Base-by-base conservation (phyloP, 768 basidiomycete genomes). In the Naganishia vaughanmartiniae region DNA sequence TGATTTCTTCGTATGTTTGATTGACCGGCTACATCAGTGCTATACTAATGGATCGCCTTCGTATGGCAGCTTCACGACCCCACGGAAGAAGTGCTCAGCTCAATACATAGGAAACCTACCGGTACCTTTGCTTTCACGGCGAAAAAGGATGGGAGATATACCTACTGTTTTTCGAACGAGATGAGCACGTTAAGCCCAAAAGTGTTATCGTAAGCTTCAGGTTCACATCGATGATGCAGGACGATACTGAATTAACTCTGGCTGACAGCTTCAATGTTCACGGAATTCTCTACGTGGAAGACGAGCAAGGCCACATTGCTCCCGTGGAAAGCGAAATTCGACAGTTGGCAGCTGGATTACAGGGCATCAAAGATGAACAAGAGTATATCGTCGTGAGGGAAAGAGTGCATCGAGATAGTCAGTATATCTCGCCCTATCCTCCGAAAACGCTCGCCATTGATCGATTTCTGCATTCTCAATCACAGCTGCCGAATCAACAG, bases 81-180 rank as follows among this genome's bases (percentile, higher is more conserved):
- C 36, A 84, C 86, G 36, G 86, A 84, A 56, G 80, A 81, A 54
- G 83, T 88, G 12, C 83, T 97, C 42, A 87, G 86, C 73, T 91
- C 92, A 79, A 90, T 93, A 74, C 84, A 90, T 58, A 89, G 89
- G 79, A 87, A 93, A 79, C 89, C 92, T 54, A 96, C 94, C 6
- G 96, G 96, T 0, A 90, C 91, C 11, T 84, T 89, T 63, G 88
- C 92, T 34, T 88, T 95, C 74, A 95, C 92, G 14, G 93, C 93
- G 26, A 87, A 89, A 71, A 86, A 84, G 76, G 90, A 96, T 74
- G 96, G 96, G 0, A 84, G 92, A 58, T 88, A 93, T 78, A 89
- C 92, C 76, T 96, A 97, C 77, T 99, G 96, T 83, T 99, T 98
- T 86, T 95, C 93, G 34, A 99, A 99, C 81, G 92, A 93, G 81